Conservation (phyloP, 176 grass and related monocot genomes). For the Oryza meridionalis region DNA sequence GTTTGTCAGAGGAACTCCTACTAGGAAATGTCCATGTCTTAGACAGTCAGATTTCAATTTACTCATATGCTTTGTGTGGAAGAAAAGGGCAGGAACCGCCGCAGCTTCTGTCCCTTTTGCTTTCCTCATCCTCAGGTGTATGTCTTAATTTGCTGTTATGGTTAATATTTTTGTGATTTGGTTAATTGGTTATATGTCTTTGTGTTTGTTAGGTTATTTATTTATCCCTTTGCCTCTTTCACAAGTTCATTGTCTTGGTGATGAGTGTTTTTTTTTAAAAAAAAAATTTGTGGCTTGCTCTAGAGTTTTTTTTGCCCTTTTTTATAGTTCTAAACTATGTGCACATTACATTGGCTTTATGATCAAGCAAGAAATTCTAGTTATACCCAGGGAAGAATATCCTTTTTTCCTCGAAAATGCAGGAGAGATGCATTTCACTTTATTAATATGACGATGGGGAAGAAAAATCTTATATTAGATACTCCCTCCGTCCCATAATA, state of each 20-base stretch:
- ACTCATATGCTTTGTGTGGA: not conserved
- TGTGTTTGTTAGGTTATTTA: not conserved
- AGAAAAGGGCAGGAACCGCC: not conserved
- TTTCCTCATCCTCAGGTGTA: not conserved
- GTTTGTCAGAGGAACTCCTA: conserved; percentile 29
- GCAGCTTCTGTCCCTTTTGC: not conserved
- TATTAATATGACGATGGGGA: too few species aligned
- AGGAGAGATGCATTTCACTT: too few species aligned
- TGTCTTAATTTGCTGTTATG: too few species aligned
- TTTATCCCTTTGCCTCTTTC: conserved; percentile 19
- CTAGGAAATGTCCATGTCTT: conserved; percentile 38
- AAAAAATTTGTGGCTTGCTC: not conserved
- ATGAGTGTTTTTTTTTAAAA: not conserved
- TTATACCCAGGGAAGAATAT: too few species aligned
- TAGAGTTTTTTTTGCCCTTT: not conserved
- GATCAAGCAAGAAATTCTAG: conserved; percentile 19
- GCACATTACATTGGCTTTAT: conserved; percentile 27
- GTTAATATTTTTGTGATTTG: not conserved
- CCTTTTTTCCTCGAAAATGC: too few species aligned
- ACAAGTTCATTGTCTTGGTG: not conserved
- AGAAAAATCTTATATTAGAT: too few species aligned
- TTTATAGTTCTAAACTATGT: conserved; percentile 18
- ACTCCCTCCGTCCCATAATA: too few species aligned
- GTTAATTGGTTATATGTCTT: not conserved
- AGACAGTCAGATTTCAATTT: conserved; percentile 15